Evolutionary conservation across 2,329 filamentous ascomycete genomes (phyloP).

Genomic region (Talaromyces sp.): DNA sequence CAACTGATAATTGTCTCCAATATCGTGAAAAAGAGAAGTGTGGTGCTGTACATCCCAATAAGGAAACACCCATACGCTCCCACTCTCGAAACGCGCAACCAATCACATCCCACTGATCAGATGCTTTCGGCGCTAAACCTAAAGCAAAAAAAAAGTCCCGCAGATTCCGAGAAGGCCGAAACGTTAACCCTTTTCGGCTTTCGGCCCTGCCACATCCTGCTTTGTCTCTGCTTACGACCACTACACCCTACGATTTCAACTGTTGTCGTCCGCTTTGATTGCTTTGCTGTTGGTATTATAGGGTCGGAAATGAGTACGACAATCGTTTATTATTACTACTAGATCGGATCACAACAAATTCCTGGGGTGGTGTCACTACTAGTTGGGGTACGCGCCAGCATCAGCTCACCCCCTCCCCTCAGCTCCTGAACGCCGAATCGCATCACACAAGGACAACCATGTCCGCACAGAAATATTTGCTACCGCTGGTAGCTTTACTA

Average conservation of each 20-base stretch:
- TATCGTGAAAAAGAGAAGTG: neutral
- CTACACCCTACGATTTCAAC: neutral
- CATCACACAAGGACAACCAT: constrained; percentile 3
- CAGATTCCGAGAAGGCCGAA: neutral
- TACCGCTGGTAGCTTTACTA: constrained; percentile 31
- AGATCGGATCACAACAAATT: neutral
- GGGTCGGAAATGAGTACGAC: neutral
- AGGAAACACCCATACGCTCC: neutral
- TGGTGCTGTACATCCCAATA: neutral
- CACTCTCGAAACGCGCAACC: neutral
- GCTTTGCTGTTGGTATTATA: neutral
- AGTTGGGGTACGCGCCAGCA: neutral
- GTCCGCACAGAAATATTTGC: constrained; percentile 11
- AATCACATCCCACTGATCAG: neutral
- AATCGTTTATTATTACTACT: neutral
- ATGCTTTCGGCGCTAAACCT: too few relatives aligned
- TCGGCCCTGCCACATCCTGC: neutral
- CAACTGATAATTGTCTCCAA: neutral
- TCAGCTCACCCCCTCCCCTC: neutral
- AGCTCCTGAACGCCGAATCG: neutral
- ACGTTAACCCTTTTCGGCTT: constrained; percentile 11
- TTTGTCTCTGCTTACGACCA: neutral
- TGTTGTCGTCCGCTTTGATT: neutral
- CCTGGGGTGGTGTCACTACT: neutral
- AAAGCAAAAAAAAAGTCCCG: too few relatives aligned